Evolutionary conservation across 495 filamentous ascomycete genomes (phyloP), one percentile per base, ranked within the genome.

Genomic region (Daldinia decipiens): DNA sequence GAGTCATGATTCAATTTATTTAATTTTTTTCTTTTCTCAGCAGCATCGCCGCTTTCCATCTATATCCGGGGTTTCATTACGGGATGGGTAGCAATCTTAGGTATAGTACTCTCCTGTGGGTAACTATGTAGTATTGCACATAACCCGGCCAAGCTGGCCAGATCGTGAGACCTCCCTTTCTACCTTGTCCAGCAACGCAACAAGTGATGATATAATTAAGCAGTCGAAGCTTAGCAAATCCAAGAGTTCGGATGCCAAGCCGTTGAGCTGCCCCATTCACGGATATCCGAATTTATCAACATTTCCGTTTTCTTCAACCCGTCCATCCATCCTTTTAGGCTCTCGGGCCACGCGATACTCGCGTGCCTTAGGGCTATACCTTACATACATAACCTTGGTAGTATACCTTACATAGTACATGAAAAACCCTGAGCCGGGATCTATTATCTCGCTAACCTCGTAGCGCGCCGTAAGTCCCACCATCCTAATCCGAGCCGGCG

Each of bases 1-100:
- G 61, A 73, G 71, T 73, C 71, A 67, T 67, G 65, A 60, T 51
- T 19, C 12, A 31, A 21, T 45, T 47, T 24, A 27, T 27, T 27
- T 27, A 27, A 26, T n/a, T 24, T 6, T 68, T 58, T 68, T 53
- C 38, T 40, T 58, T 65, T 32, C 55, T 68, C 59, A 58, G 71
- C 57, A 70, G 52, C 61, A 59, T 50, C 71, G 52, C 71, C 38
- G 60, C 65, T 56, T 60, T 69, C 36, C 63, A 68, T 59, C 60
- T 58, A 70, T 70, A 72, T 65, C 70, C 70, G 65, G 70, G 65
- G 65, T 72, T 72, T 68, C 65, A 62, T 62, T 60, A 38, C 52
- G 65, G 65, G 27, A 68, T 64, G 50, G 53, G 34, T 58, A 62
- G 24, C 58, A 51, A 47, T 55, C 40, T n/a, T n/a, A n/a, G n/a